These are phyloP conservation scores for Aspergillus amoenus DNA, from an alignment of 2,329 filamentous ascomycete species.

Conservation along the genomic window DNA sequence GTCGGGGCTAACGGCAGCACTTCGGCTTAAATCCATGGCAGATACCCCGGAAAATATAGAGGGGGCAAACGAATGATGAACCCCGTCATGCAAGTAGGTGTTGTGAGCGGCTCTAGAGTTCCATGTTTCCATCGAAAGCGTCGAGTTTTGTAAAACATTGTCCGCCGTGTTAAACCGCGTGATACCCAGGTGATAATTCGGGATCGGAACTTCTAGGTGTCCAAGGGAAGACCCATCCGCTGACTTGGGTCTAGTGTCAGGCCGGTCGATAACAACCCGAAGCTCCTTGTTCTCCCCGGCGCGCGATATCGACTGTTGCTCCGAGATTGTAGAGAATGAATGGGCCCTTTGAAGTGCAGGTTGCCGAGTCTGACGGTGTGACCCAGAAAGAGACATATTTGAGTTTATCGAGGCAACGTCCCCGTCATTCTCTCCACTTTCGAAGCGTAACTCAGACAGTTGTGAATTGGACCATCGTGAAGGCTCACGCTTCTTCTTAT, in stretches of 20 bases:
- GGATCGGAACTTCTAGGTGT: slow-evolving; percentile 72
- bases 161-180: slow-evolving; percentile 79
- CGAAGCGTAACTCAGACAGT: slow-evolving; percentile 39
- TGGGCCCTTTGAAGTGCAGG: slow-evolving; percentile 60
- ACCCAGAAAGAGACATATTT: slow-evolving; percentile 23
- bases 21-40: slow-evolving; percentile 32
- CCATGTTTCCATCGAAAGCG: slow-evolving; percentile 55
- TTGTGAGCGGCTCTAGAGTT: slow-evolving; percentile 24
- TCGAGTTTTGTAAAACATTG: slow-evolving; percentile 76
- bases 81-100: slow-evolving; percentile 26
- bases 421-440: slow-evolving; percentile 24
- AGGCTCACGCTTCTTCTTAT: slow-evolving; percentile 28
- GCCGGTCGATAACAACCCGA: slow-evolving; percentile 76
- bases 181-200: slow-evolving; percentile 78
- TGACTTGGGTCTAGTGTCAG: slow-evolving; percentile 63
- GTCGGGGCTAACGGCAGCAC: slow-evolving; percentile 36
- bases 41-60: slow-evolving; percentile 38
- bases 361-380: slow-evolving; percentile 19
- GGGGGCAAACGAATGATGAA: slow-evolving; percentile 35
- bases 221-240: slow-evolving; percentile 59
- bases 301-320: slow-evolving; percentile 48
- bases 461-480: slow-evolving; percentile 43
- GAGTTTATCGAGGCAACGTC: slow-evolving; percentile 24
- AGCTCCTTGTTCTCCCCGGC: slow-evolving; percentile 63
- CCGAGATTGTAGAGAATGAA: slow-evolving; percentile 76